Conservation (phyloP, 495 filamentous ascomycete species). For the Aspergillus funiculosus region DNA sequence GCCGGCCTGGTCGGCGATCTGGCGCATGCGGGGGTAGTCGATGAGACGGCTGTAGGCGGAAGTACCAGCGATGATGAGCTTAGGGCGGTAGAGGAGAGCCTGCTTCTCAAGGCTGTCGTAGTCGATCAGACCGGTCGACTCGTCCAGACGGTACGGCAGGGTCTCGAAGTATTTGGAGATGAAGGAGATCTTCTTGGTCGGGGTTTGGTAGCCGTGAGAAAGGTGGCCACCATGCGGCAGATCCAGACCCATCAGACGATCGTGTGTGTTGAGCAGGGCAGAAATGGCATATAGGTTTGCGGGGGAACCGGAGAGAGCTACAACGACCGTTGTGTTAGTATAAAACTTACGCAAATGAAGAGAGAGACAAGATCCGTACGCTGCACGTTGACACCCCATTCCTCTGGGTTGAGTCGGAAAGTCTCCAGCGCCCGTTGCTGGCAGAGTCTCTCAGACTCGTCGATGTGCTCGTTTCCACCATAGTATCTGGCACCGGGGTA, state of each 20-base stretch:
- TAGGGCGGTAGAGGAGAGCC: conserved; percentile 82
- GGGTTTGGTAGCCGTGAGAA: conserved; percentile 96
- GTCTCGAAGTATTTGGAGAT: conserved; percentile 99
- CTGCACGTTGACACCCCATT: conserved; percentile 99
- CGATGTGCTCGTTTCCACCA: conserved; percentile 93
- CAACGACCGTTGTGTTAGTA: conserved; percentile 3
- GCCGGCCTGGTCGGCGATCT: conserved; percentile 82
- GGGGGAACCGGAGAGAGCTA: conserved; percentile 90
- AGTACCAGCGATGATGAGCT: conserved; percentile 90
- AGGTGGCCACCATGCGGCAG: conserved; percentile 94
- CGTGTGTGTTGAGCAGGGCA: conserved; percentile 83
- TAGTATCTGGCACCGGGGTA: conserved; percentile 97
- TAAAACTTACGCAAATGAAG: background rate
- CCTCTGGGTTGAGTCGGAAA: conserved; percentile 71
- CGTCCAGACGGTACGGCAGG: conserved; percentile 85
- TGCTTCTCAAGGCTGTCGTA: conserved; percentile 83
- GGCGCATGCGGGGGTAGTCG: conserved; percentile 82
- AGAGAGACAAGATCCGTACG: conserved; percentile 53
- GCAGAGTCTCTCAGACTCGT: conserved; percentile 82
- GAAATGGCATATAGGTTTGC: conserved; percentile 96
- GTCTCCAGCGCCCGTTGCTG: conserved; percentile 83
- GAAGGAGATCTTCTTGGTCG: conserved; percentile 96
- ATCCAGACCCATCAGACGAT: conserved; percentile 95
- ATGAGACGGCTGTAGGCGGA: conserved; percentile 93
- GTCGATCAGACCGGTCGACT: conserved; percentile 87